Evolutionary conservation across 169 alveolate species (phyloP).

Genomic region (Plasmodium yoelii): DNA sequence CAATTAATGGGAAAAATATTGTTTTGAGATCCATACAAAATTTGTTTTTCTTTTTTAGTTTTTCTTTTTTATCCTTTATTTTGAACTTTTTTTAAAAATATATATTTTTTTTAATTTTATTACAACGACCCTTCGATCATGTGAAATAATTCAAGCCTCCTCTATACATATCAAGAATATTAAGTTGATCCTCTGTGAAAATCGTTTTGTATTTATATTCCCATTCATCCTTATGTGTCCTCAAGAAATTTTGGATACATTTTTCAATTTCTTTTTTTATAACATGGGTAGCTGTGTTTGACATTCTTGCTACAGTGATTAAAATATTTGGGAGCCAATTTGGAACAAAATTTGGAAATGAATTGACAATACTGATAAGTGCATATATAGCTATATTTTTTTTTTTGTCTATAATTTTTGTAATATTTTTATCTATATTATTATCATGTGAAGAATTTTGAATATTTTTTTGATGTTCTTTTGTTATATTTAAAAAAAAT

Average conservation of each 20-base stretch:
- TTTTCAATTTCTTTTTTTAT: constrained; percentile 84
- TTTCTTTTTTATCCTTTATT: background rate
- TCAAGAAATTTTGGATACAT: constrained; percentile 84
- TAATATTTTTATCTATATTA: background rate
- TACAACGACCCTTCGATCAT: constrained; percentile 7
- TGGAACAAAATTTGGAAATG: constrained; percentile 83
- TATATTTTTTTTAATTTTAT: background rate
- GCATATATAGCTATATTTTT: constrained; percentile 62
- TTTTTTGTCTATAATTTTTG: constrained; percentile 34
- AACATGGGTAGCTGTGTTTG: constrained; percentile 58
- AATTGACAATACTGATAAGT: constrained; percentile 68
- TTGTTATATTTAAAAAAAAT: constrained; percentile 33
- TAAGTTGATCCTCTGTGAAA: constrained; percentile 83
- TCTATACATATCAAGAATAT: constrained; percentile 83
- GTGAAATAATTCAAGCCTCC: constrained; percentile 87
- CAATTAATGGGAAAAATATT: background rate
- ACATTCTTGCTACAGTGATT: constrained; percentile 80
- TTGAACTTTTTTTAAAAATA: background rate
- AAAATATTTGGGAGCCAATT: constrained; percentile 86
- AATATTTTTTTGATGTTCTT: constrained; percentile 18
- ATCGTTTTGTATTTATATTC: constrained; percentile 77
- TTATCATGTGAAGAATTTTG: background rate
- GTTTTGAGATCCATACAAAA: too few species aligned
- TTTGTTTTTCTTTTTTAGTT: too few species aligned
- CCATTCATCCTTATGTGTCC: constrained; percentile 89